Base-by-base conservation (phyloP, 306 rosid species). In the Dryas alaskensis region DNA sequence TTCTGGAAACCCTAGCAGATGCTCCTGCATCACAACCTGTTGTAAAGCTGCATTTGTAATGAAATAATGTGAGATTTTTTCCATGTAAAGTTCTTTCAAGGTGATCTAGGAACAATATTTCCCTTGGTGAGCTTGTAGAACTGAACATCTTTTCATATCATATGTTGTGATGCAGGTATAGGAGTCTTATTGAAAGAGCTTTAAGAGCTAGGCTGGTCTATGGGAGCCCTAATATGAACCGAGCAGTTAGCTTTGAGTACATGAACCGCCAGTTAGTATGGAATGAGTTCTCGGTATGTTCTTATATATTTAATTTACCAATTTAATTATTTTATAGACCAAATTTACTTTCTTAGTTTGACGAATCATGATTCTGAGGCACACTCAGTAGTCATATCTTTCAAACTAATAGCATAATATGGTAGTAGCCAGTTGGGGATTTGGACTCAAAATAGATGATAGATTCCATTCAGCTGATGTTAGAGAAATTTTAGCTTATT, bases 191-290 rank as follows among this genome's bases (percentile, higher is more conserved):
- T 43, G 98, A 95, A 86, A 89, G 99, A 81, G 98, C 87, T 79
- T 83, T 95, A 52, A 86, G 73, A 77, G 98, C 99, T 46, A 88
- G 99, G 86, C 98, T 95, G 82, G 96, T 95, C 55, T 95, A 95
- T 88, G 99, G 93, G 76, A 90, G 87, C 86, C 97, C 98, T 49
- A 88, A 88, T 77, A 95, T 95, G 99, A 95, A 90, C 81, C 89
- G 98, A 48, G 93, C 98, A 77, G 99, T 95, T 76, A 95, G 99
- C 90, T 95, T 95, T 73, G 98, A 95, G 83, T 95, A 95, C 84
- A 95, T 95, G 99, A 95, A 95, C 76, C 87, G 98, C 72, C 98
- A 95, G 74, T 84, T 95, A 85, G 99, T 95, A 79, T 95, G 99
- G 98, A 95, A 95, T 78, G 97, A 95, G 84, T 95, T 95, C 84